Base-by-base conservation (phyloP, 2,329 filamentous ascomycete species). In the Coniochaeta sp. region DNA sequence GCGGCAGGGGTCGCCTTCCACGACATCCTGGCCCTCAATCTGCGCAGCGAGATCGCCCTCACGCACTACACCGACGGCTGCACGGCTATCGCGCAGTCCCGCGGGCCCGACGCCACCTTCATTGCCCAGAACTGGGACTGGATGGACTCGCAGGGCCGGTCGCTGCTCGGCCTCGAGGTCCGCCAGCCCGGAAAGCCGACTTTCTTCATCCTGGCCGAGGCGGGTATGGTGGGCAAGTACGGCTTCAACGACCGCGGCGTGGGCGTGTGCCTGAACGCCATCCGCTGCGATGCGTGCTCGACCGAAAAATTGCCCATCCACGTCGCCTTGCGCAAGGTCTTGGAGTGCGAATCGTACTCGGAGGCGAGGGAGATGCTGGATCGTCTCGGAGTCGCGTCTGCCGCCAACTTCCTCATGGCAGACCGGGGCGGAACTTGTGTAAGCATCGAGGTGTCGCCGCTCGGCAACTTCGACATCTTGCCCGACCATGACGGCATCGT, bases 91-190 rank as follows among this genome's bases (percentile, higher is more conserved):
- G 75, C 75, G 1, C 52, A 59, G 0, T 66, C 34, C 2, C 57
- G 61, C 3, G 52, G 57, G 17, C 59, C 61, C 9, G 16, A 30
- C 4, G 16, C 30, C 14, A 26, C 30, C 14, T 79, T 77, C 61
- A 68, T 85, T 4, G 76, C 74, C 1, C 83, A 86, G 70, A 86
- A 85, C 59, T 86, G 83, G 83, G 82, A 86, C 64, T 88, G 85
- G 84, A 76, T 78, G 66, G 67, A 68, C 0, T 73, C 68, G 16
- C 81, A 87, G 60, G 76, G 75, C 22, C 64, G 70, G 12, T 83
- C 84, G 62, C 71, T 85, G 0, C 68, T 84, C 55, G 65, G 80
- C 30, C 75, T 78, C 19, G 75, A 75, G 40, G 79, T 84, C 56
- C 67, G 69, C 0, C 77, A 79, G 55, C 63, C 67, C 0, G 65